Evolutionary conservation across 2,329 filamentous ascomycete genomes (phyloP), one percentile per base, ranked within the genome.

Genomic region (Alternaria rosae): DNA sequence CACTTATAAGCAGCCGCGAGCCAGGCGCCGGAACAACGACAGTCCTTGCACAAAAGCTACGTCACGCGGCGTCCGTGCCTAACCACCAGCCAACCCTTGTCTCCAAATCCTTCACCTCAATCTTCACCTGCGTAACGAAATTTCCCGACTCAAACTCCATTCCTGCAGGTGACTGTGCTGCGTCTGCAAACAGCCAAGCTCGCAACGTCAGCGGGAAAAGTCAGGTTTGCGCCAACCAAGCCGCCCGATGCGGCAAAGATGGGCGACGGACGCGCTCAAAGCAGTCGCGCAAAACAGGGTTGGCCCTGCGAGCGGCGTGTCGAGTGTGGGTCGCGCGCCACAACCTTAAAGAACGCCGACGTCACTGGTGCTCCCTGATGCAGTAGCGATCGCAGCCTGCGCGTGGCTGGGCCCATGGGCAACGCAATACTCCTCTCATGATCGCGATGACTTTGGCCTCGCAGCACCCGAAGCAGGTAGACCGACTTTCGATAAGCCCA

Each of bases 201-300:
- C 20, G 13, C 51, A 59, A 54, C 60, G 50, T 54, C 55, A 59
- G 50, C 28, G 42, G 28, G 45, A 30, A 41, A 58, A 42, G 48
- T 44, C 59, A 59, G 60, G 60, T 62, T 62, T 62, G 20, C 57
- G 41, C 42, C 45, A 47, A 7, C 25, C 23, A n/a, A 12, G 28
- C 32, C 6, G 12, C 38, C 52, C 26, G 9, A 61, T 48, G 51
- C 57, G 35, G 70, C 30, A 70, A 62, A 26, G 68, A 73, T 69
- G 54, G 41, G 10, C 64, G n/a, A 7, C 23, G 6, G 25, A 45
- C 35, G 45, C 26, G 60, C 67, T 62, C 55, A 45, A 70, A 64
- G 25, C 41, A 54, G 67, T 50, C 51, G 61, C 48, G 62, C 30
- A 58, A 26, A 23, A 41, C 61, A 64, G 30, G 52, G 25, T 6